Percentiles rank a stretch among this genome's conserved stretches.
Conservation (phyloP, 129 eudicot species). For the Silybum marianum region DNA sequence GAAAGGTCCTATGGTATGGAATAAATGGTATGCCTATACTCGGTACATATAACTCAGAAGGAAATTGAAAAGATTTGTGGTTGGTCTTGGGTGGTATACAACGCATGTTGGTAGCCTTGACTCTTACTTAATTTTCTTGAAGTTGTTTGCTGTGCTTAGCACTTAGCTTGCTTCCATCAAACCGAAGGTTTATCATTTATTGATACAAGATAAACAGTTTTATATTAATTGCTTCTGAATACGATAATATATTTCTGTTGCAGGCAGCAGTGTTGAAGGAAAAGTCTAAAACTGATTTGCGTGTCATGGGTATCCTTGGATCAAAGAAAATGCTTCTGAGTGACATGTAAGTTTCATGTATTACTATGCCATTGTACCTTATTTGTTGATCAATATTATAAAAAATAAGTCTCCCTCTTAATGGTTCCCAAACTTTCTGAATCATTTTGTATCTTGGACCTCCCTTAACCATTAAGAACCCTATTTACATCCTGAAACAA, state of each 20-base stretch:
- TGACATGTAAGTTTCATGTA: conserved; percentile 63
- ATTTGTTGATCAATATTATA: background rate
- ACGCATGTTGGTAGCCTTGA: background rate
- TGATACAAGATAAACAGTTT: background rate
- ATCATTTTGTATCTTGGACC: too few species aligned
- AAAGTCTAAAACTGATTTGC: conserved; percentile 81
- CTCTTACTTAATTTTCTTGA: background rate
- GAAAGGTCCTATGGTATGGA: too few species aligned
- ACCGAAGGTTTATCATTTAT: background rate
- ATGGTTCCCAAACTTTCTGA: too few species aligned
- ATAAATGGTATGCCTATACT: too few species aligned
- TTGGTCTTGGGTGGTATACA: background rate
- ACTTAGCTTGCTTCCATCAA: background rate
- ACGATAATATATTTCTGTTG: conserved; percentile 22
- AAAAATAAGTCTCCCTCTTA: too few species aligned
- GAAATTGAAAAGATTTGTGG: background rate
- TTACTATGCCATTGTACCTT: conserved; percentile 9
- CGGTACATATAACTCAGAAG: background rate
- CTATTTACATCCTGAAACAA: too few species aligned
- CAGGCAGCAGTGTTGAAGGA: conserved; percentile 94
- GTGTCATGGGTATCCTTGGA: conserved; percentile 95
- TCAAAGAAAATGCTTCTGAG: conserved; percentile 79
- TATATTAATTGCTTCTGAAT: conserved; percentile 17
- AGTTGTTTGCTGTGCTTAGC: background rate
- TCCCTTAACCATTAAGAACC: too few species aligned